Evolutionary conservation across 106 monocot genomes (phyloP).

Genomic region (Iris macrosiphon): DNA sequence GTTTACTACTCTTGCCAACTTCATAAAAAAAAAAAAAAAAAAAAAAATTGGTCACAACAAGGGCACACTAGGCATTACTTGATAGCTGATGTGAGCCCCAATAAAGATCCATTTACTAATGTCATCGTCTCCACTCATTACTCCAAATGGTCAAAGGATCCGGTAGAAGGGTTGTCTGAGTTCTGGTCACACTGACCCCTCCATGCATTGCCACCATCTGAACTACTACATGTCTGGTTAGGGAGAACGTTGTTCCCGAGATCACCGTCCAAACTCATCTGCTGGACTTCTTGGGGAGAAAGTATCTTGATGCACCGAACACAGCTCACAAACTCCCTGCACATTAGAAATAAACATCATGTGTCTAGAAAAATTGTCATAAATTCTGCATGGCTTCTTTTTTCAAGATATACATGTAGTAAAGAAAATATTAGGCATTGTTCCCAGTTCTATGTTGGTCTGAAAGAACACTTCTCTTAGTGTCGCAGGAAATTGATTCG

Average conservation of each 20-base stretch:
- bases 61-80: too few relatives aligned
- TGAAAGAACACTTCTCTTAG: too few relatives aligned
- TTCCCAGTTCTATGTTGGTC: too few relatives aligned
- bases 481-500: too few relatives aligned
- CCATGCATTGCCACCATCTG: conserved; percentile 77
- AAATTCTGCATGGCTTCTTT: background rate
- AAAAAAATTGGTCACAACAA: too few relatives aligned
- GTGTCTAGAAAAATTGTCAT: background rate
- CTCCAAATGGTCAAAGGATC: conserved; percentile 52
- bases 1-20: too few relatives aligned
- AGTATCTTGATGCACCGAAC: conserved; percentile 62
- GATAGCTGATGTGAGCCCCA: too few relatives aligned
- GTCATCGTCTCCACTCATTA: conserved; percentile 20
- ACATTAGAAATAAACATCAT: conserved; percentile 1
- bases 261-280: conserved; percentile 76
- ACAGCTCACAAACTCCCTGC: conserved; percentile 81
- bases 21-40: too few relatives aligned
- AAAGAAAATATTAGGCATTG: too few relatives aligned
- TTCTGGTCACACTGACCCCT: conserved; percentile 51
- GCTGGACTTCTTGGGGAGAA: conserved; percentile 78
- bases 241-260: conserved; percentile 42
- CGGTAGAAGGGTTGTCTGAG: conserved; percentile 42
- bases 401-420: background rate
- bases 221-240: conserved; percentile 67
- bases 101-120: too few relatives aligned